Conservation (phyloP, 2,329 filamentous ascomycete genomes). For the Alternaria infectoria region DNA sequence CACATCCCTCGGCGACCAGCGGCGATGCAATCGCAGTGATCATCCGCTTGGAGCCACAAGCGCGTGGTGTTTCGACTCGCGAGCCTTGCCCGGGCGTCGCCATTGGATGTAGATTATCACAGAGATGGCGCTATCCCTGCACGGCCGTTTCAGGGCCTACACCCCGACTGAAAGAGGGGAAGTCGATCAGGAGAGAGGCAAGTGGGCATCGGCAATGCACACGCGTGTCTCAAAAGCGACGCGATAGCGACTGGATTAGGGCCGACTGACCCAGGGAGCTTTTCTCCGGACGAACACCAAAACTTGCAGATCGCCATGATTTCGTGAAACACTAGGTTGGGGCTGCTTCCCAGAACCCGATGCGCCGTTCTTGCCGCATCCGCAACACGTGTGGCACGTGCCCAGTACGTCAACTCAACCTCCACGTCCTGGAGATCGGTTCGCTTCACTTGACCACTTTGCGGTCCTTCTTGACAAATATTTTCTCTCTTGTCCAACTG, state of each 20-base stretch:
- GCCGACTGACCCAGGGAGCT: not conserved
- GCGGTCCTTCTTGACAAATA: conserved; percentile 1
- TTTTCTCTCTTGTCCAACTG: not conserved
- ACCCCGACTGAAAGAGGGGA: conserved; percentile 11
- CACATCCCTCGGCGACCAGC: not conserved
- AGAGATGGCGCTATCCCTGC: conserved; percentile 10
- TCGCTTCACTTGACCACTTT: not conserved
- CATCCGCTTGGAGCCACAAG: not conserved
- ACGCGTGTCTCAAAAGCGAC: not conserved
- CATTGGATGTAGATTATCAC: conserved; percentile 1
- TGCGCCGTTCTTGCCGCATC: conserved; percentile 12
- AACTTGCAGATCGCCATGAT: conserved; percentile 1
- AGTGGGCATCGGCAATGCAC: not conserved
- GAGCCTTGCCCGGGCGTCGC: not conserved
- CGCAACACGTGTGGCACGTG: conserved; percentile 6
- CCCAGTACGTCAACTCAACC: not conserved
- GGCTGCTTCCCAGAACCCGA: conserved; percentile 6
- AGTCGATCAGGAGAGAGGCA: conserved; percentile 9
- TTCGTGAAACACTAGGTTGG: conserved; percentile 1
- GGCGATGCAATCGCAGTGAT: conserved; percentile 5
- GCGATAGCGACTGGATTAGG: not conserved
- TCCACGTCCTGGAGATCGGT: not conserved
- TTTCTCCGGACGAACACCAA: not conserved
- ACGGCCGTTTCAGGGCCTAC: conserved; percentile 12
- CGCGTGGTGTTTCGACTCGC: conserved; percentile 8